Conservation (phyloP, 2,329 filamentous ascomycete genomes). For the Meredithiella fracta region DNA sequence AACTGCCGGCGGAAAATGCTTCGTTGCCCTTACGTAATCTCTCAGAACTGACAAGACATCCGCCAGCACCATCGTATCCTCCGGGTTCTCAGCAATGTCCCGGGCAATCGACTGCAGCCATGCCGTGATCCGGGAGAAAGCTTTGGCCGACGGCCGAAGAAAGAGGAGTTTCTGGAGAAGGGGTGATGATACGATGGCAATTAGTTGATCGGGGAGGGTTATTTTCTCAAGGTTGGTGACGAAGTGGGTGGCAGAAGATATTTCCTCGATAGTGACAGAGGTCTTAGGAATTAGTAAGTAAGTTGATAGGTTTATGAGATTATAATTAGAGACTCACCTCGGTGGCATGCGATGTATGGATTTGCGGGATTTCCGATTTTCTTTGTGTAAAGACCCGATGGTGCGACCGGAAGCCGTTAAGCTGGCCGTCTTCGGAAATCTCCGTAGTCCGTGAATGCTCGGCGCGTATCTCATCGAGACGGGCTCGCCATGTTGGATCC, state of each 20-base stretch:
- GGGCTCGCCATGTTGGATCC: conserved; percentile 57
- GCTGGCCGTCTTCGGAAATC: background rate
- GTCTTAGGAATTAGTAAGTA: conserved; percentile 19
- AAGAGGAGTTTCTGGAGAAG: conserved; percentile 62
- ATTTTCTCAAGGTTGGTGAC: conserved; percentile 60
- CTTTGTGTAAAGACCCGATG: too few species aligned
- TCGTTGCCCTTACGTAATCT: conserved; percentile 39
- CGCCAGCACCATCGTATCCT: conserved; percentile 30
- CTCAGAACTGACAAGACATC: conserved; percentile 40
- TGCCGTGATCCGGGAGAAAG: conserved; percentile 35
- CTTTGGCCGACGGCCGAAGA: conserved; percentile 39
- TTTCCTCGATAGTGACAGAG: conserved; percentile 58
- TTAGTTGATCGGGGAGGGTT: conserved; percentile 65
- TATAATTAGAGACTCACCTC: conserved; percentile 31
- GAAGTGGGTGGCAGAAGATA: conserved; percentile 53
- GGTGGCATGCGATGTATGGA: conserved; percentile 58
- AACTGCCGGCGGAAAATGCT: conserved; percentile 34
- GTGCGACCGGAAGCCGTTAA: background rate
- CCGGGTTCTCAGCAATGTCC: conserved; percentile 37
- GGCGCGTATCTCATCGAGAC: conserved; percentile 50
- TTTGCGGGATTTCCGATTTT: conserved; percentile 38
- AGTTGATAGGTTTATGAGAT: conserved; percentile 18
- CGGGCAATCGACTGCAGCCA: conserved; percentile 42
- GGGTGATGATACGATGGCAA: conserved; percentile 59
- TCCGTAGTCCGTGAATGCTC: conserved; percentile 24